Base-by-base conservation (phyloP, 176 grass and related monocot genomes). In the Elaeis guineensis region DNA sequence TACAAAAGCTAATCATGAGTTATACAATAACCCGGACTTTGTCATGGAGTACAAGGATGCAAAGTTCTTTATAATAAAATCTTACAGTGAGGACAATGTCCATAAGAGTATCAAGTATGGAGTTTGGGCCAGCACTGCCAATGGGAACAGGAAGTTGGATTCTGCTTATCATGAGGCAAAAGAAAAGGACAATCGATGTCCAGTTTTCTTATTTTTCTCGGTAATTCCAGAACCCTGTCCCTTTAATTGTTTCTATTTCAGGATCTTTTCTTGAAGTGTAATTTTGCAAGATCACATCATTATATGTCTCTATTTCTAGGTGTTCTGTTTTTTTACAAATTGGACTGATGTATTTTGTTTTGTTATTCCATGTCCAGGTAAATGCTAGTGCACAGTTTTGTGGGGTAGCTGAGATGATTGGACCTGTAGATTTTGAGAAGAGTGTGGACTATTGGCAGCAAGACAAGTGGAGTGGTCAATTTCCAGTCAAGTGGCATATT, bases 111-210 rank as follows among this genome's bases (percentile, higher is more conserved):
- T 97, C 28, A 97, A 97, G 72, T 97, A 97, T 77, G 74, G 78
- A 77, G 87, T 97, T 80, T 97, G 87, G 93, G 93, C 93, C 67
- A 97, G 93, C 79, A 97, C 93, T 25, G 72, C 89, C 24, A 97
- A 91, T 65, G 93, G 93, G 50, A 97, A 97, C 71, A 85, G 85
- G 70, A 97, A 97, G 78, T 69, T 97, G 39, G 87, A 97, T 52
- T 71, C 66, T 54, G 79, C 87, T 5, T 97, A 89, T 57, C 73
- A 6, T 72, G 93, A 89, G 72, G 78, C 77, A 16, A 83, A 73
- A 50, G 76, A 83, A 66, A 97, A 83, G 70, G 69, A 79, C 63
- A 76, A 83, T 35, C 70, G 66, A 9, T 77, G 56, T 25, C 87
- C 76, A 15, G 72, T 97, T 85, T 92, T 97, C 77, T 70, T 97